Evolutionary conservation across 306 rosid genomes (phyloP), one percentile per base, ranked within the genome.

Genomic region (Fagus crenata): DNA sequence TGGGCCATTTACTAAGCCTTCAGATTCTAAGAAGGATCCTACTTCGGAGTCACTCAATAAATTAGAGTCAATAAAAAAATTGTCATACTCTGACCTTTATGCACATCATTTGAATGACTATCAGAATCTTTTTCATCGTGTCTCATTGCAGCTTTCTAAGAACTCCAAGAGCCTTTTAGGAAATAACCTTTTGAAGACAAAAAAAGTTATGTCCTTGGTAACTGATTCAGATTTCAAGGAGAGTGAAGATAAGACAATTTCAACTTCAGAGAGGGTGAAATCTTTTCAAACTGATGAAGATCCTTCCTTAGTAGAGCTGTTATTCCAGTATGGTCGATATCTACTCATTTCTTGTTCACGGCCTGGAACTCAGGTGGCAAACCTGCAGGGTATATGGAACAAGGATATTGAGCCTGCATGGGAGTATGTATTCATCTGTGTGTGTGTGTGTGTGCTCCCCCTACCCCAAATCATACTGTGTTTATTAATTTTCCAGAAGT

Each of bases 341-440:
- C 89, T 92, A 46, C 91, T 94, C 71, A 92, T 94, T 65, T 88
- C 97, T 75, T 85, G 87, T 86, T 90, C 98, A 11, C 90, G 96
- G 53, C 93, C 96, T 54, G 95, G 96, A 84, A 88, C 96, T 80
- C 98, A 90, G 87, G 85, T 67, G 42, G 88, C 97, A 71, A 94
- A 94, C 74, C 88, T 94, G 81, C 98, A 94, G 84, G 98, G 98
- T 56, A 88, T 94, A 76, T 94, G 98, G 98, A 94, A 90, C 89
- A 71, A 92, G 67, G 86, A 92, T 28, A 13, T 88, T 41, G 84
- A 81, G 75, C 98, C 98, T 59, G 85, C 93, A 75, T 94, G 98
- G 98, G 97, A 90, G 98, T 94, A 90, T 42, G 93, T 80, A 60
- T 68, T 61, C 40, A 72, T 55, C 37, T 74, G 78, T 35, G 5